Evolutionary conservation across 2,329 filamentous ascomycete species (phyloP), one percentile per base, ranked within the genome.

Genomic region (Paracamarosporium sp.): DNA sequence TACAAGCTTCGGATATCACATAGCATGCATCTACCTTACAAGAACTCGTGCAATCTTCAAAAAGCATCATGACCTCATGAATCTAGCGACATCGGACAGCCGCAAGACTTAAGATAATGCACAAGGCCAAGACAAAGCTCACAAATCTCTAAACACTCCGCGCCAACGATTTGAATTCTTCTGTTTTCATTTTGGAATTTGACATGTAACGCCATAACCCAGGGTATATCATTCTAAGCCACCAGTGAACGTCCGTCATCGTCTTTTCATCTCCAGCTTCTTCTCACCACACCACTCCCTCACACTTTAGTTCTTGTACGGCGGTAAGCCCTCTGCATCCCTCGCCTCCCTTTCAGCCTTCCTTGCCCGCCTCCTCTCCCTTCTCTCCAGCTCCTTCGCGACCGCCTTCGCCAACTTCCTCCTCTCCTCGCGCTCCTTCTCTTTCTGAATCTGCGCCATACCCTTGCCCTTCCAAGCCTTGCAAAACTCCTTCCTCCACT

Each of bases 371-470:
- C 64, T 64, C 43, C 69, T 60, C 56, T 71, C 70, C 28, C 65
- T 57, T 15, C 70, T 55, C 28, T 70, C 66, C 51, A 73, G 30
- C 60, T 70, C 70, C 61, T 61, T 67, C 27, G 67, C 69, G 25
- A 73, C 70, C 15, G 69, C 69, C 64, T 68, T 70, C 20, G 70
- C 70, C 52, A 73, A 48, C 63, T 73, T 71, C 57, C 56, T 66
- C 59, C 70, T 63, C 61, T 73, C 69, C 61, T 71, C 70, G 12
- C 69, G 58, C 62, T 73, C 69, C 60, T 62, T 68, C 59, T 66
- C 64, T 64, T 70, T 71, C 38, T 65, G 31, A 1, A 72, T 57
- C 20, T 70, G 61, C 41, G 59, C 59, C 44, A 62, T 63, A 20
- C 65, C 64, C 62, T 71, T 72, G 35, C 70, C 70, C 8, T 55